Evolutionary conservation across 2,329 filamentous ascomycete genomes (phyloP).

Genomic region (Grosmannia huntii): DNA sequence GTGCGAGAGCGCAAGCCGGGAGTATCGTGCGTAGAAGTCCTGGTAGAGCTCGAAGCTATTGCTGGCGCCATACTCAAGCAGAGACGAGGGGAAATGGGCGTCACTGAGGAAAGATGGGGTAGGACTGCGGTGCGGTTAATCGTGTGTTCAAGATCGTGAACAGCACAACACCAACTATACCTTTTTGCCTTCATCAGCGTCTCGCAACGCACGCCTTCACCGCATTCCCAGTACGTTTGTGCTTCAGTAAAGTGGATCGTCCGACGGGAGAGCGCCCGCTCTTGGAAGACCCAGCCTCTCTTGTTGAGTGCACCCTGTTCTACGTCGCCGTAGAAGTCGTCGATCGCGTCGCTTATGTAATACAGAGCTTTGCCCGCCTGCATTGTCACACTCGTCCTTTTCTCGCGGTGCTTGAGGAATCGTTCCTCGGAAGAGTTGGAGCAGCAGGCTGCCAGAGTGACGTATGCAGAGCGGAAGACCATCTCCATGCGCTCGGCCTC

Average conservation of each 20-base stretch:
- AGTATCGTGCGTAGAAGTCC: constrained; percentile 18
- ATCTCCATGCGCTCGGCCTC: constrained; percentile 16
- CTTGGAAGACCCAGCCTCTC: constrained; percentile 27
- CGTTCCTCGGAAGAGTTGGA: not conserved
- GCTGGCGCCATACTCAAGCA: constrained; percentile 4
- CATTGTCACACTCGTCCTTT: not conserved
- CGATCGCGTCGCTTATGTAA: constrained; percentile 19
- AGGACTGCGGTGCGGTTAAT: not conserved
- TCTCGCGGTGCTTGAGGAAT: not conserved
- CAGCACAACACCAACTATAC: constrained; percentile 11
- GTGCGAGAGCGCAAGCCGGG: constrained; percentile 14
- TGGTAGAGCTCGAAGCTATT: constrained; percentile 14
- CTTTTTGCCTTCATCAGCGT: constrained; percentile 20
- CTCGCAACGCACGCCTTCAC: constrained; percentile 22
- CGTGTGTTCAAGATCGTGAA: not conserved
- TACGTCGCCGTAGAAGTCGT: constrained; percentile 22
- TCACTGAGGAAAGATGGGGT: constrained; percentile 15
- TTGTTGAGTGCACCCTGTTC: constrained; percentile 18
- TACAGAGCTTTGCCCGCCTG: constrained; percentile 2
- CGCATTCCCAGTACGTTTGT: constrained; percentile 27
- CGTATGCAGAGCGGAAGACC: constrained; percentile 16
- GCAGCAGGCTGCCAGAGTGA: constrained; percentile 15
- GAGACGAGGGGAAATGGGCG: constrained; percentile 14
- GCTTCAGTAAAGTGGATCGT: constrained; percentile 23
- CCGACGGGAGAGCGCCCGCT: constrained; percentile 22